Evolutionary conservation across 805 yeast species (phyloP), one percentile per base, ranked within the genome.

Genomic region (Metschnikowia corniflorae): DNA sequence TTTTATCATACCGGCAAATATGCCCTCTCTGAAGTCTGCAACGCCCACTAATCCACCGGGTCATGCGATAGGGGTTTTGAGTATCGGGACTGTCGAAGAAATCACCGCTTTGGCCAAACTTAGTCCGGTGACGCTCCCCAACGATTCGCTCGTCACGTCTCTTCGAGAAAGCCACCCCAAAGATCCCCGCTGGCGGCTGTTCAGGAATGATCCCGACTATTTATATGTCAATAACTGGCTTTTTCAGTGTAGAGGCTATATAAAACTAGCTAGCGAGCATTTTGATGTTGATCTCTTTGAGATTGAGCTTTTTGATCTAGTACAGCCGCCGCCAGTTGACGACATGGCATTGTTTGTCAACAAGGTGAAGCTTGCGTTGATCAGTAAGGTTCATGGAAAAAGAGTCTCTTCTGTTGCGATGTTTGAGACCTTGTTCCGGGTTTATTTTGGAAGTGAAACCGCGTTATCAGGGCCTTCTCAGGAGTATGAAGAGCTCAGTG

Each of bases 231-330:
- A 76, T 9, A 77, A 78, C 54, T 80, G 86, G 86, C 53, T 79
- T 18, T 69, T 68, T 43, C 61, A 69, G 31, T 70, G 73, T 53
- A 70, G 79, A 37, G 78, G 77, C 16, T 65, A 68, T 32, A 54
- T 79, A 23, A 74, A 67, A 46, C 54, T 80, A 36, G 61, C 63
- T 9, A 60, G 65, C 6, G 84, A 78, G 36, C 64, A 65, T 9
- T 75, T 80, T 46, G 82, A 79, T 47, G 70, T 72, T 6, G 81
- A 78, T 40, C 60, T 72, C 14, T 70, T 80, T 42, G 87, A 80
- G 49, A 78, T 78, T 48, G 87, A 80, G 46, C 58, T 80, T 10
- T 60, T 78, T 26, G 49, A 58, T 39, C 49, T 60, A 43, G 57
- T 58, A 14, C 27, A 44, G 30, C 67, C 67, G 14, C 58, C 59